phyloP scores from a whole-genome alignment of 352 stramenopile genomes.

The Globisporangium polare region DNA sequence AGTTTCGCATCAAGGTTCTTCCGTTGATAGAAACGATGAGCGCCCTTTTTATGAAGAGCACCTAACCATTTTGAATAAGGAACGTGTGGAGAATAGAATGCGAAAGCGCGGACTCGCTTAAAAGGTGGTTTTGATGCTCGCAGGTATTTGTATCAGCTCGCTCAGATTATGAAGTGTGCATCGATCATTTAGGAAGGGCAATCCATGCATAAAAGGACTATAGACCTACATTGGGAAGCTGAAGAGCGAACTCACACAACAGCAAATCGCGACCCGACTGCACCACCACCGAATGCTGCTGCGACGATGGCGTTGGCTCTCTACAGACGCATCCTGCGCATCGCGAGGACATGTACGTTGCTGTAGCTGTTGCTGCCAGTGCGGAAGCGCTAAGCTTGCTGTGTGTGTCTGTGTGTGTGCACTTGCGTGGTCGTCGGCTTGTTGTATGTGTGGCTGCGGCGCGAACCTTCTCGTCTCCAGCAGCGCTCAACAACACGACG shows the following conservation, averaged over 20 bases:
- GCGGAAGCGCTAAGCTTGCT: not conserved
- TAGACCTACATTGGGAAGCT: not conserved
- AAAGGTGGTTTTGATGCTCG: too few relatives aligned
- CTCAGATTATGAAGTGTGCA: too few relatives aligned
- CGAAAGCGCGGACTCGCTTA: too few relatives aligned
- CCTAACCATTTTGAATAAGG: too few relatives aligned
- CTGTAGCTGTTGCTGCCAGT: conserved; percentile 10
- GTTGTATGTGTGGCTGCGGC: not conserved
- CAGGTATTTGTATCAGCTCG: too few relatives aligned
- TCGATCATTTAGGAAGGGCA: too few relatives aligned
- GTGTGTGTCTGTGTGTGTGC: not conserved
- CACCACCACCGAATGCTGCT: not conserved
- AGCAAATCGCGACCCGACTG: not conserved
- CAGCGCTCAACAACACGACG: conserved; percentile 1
- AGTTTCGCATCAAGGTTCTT: too few relatives aligned
- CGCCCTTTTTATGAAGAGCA: too few relatives aligned
- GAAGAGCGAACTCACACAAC: not conserved
- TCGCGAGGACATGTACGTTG: conserved; percentile 64
- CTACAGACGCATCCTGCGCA: conserved; percentile 70
- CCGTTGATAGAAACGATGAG: too few relatives aligned
- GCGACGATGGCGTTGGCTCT: conserved; percentile 44
- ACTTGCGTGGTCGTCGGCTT: conserved; percentile 3
- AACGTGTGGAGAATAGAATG: too few relatives aligned
- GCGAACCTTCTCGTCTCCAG: not conserved
- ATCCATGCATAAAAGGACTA: too few relatives aligned